Conservation (phyloP, 2,329 filamentous ascomycete genomes). For the Cercospora zeae-maydis region DNA sequence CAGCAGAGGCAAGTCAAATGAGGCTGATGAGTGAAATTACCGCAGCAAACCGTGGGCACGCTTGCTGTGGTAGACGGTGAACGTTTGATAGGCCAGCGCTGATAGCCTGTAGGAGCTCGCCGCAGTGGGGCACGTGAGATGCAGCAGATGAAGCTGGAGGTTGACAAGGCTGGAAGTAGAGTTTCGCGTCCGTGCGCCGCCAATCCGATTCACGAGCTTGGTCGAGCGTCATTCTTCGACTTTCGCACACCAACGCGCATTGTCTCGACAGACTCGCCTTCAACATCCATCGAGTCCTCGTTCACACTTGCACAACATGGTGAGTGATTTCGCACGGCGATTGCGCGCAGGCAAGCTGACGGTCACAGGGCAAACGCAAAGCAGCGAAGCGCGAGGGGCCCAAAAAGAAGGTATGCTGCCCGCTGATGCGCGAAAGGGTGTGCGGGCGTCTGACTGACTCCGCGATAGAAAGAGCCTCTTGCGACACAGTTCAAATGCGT, state of each 20-base stretch:
- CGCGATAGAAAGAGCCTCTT: constrained; percentile 51
- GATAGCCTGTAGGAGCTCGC: constrained; percentile 17
- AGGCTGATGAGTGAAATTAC: background rate
- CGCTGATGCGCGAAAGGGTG: background rate
- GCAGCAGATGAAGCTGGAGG: background rate
- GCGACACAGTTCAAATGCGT: constrained; percentile 89
- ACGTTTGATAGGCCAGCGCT: constrained; percentile 5
- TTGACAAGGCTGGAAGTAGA: background rate
- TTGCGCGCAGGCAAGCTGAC: background rate
- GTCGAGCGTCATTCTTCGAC: background rate
- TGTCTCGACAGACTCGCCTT: background rate
- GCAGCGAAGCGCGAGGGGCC: constrained; percentile 75
- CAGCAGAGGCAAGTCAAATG: background rate
- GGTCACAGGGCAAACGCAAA: constrained; percentile 76
- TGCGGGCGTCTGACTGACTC: background rate
- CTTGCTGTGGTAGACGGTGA: background rate
- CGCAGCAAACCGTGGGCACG: background rate
- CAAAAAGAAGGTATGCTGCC: constrained; percentile 57
- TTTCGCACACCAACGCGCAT: background rate
- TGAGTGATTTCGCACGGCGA: background rate
- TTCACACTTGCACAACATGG: background rate
- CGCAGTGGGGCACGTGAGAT: constrained; percentile 1
- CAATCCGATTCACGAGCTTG: background rate
- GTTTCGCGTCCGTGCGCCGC: background rate
- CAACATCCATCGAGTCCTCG: background rate